A percentile compares a stretch with the other conserved stretches of the same genome.
Evolutionary conservation across 176 grass and related monocot genomes (phyloP).

Genomic region (Bolboschoenus planiculmis): DNA sequence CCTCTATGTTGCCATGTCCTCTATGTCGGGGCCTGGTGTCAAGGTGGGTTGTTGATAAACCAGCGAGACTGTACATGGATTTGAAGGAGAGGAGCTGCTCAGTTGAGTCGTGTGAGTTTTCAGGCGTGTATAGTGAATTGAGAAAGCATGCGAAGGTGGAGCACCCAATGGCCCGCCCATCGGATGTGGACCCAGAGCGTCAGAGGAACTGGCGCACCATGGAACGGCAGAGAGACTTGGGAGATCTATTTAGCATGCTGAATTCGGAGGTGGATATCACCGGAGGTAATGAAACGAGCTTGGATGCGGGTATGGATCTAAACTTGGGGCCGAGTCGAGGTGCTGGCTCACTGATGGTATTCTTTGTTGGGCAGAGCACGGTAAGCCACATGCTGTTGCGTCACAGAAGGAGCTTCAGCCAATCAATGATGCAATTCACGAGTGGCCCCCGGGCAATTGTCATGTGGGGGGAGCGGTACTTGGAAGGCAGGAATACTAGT

Average conservation of each 20-base stretch:
- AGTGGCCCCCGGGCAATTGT: not conserved
- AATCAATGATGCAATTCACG: conserved; percentile 12
- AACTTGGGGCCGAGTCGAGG: conserved; percentile 1
- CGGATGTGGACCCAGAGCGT: conserved; percentile 65
- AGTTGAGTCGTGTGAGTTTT: conserved; percentile 57
- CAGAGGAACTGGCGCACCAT: conserved; percentile 68
- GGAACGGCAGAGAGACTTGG: conserved; percentile 75
- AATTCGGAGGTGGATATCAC: conserved; percentile 32
- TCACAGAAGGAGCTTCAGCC: conserved; percentile 17
- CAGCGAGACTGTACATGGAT: conserved; percentile 60
- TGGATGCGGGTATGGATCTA: not conserved
- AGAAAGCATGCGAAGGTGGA: conserved; percentile 70
- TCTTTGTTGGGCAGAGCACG: conserved; percentile 38
- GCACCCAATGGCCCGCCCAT: conserved; percentile 52
- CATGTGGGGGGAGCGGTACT: conserved; percentile 2
- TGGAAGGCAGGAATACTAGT: not conserved
- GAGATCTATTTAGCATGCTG: conserved; percentile 85
- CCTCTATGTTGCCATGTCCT: conserved; percentile 39
- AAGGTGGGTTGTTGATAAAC: conserved; percentile 46
- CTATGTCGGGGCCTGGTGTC: conserved; percentile 63
- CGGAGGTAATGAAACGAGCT: conserved; percentile 2
- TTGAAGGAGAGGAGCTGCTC: conserved; percentile 52
- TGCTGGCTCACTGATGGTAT: conserved; percentile 37
- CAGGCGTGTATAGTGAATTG: conserved; percentile 51
- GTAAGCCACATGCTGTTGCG: conserved; percentile 14